phyloP scores from a whole-genome alignment of 257 asterid species.

The Fraxinus cuspidata region DNA sequence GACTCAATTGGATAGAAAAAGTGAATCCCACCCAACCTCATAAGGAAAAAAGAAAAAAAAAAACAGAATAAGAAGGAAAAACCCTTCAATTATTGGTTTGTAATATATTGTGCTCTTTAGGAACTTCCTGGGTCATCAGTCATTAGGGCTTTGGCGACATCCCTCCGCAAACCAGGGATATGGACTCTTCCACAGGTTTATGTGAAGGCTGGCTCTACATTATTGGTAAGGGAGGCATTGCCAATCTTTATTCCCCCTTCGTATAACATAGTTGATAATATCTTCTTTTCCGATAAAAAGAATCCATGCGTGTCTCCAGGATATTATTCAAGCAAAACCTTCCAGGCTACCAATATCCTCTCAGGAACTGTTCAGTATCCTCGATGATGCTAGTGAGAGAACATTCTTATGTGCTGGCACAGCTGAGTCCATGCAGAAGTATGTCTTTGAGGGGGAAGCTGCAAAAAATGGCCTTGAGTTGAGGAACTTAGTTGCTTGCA shows the following conservation, averaged over 20 bases:
- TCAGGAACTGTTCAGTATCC: constrained; percentile 69
- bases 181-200: constrained; percentile 75
- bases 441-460: constrained; percentile 73
- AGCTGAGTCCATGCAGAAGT: constrained; percentile 73
- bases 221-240: constrained; percentile 58
- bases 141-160: constrained; percentile 52
- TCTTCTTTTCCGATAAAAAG: constrained; percentile 15
- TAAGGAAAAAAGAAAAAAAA: too few species aligned
- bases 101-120: constrained; percentile 39
- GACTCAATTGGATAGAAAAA: not conserved
- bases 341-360: constrained; percentile 71
- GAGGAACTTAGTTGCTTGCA: constrained; percentile 79
- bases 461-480: constrained; percentile 63
- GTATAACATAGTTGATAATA: not conserved
- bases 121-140: constrained; percentile 68
- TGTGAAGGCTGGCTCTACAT: constrained; percentile 68
- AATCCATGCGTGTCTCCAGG: constrained; percentile 52
- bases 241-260: constrained; percentile 14
- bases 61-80: not conserved
- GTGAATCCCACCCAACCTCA: not conserved
- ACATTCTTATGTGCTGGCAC: constrained; percentile 93
- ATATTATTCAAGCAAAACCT: constrained; percentile 69
- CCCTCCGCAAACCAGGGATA: constrained; percentile 57
- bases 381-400: constrained; percentile 94
- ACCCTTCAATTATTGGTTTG: not conserved